A percentile compares a stretch with the other conserved stretches of the same genome.
phyloP scores from a whole-genome alignment of 2,329 filamentous ascomycete genomes.

The Basipetospora chlamydospora region DNA sequence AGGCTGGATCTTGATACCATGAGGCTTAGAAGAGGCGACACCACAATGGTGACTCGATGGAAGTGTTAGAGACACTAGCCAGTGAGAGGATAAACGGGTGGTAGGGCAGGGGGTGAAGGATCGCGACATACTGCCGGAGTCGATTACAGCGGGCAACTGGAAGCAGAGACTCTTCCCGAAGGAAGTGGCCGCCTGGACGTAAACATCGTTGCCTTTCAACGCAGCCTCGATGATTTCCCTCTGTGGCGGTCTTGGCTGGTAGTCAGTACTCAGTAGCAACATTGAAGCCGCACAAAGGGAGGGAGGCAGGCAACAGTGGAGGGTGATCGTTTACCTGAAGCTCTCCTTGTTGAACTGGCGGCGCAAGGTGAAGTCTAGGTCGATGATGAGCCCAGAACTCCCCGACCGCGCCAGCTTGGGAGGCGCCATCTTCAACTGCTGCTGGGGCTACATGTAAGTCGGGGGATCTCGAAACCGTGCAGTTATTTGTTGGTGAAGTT shows the following conservation, averaged over 20 bases:
- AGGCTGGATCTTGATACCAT: slow-evolving; percentile 44
- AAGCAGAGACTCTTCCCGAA: slow-evolving; percentile 93
- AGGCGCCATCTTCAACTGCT: slow-evolving; percentile 4
- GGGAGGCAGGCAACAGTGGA: slow-evolving; percentile 1
- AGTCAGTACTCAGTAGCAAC: too few relatives aligned
- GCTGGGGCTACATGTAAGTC: too few relatives aligned
- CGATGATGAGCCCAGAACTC: slow-evolving; percentile 15
- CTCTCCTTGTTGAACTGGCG: slow-evolving; percentile 57
- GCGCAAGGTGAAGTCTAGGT: slow-evolving; percentile 61
- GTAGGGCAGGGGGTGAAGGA: neutral
- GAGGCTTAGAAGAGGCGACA: slow-evolving; percentile 76
- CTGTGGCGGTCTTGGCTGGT: slow-evolving; percentile 54
- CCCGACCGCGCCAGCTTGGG: slow-evolving; percentile 1
- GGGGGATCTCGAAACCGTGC: too few relatives aligned
- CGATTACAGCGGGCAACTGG: slow-evolving; percentile 77
- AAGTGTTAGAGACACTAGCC: neutral
- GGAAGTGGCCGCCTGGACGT: slow-evolving; percentile 77
- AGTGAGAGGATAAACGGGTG: too few relatives aligned
- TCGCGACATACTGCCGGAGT: slow-evolving; percentile 59
- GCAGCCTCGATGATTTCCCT: slow-evolving; percentile 76
- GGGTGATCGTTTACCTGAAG: slow-evolving; percentile 43
- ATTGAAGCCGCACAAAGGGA: neutral
- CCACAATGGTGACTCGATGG: slow-evolving; percentile 63
- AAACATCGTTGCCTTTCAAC: slow-evolving; percentile 75
- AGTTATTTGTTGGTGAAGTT: too few relatives aligned